A percentile compares a stretch with the other conserved stretches of the same genome.
Conservation (phyloP, 75 land plant species). For the Azolla pinnata region DNA sequence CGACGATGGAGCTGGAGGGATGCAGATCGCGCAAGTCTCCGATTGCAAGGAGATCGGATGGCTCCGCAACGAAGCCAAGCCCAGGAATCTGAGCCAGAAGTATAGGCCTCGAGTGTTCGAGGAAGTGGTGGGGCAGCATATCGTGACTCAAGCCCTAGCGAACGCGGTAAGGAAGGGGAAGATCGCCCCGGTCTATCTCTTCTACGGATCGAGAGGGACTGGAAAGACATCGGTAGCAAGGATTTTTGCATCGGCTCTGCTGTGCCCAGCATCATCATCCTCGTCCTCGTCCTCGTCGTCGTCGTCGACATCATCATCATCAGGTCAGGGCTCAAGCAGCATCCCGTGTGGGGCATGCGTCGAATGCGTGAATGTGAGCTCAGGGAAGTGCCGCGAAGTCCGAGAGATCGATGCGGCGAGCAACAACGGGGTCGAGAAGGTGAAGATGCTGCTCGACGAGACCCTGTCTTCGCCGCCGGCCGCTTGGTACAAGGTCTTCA, state of each 20-base stretch:
- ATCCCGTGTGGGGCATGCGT: constrained; percentile 16
- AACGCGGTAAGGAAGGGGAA: constrained; percentile 15
- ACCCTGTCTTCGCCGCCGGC: constrained; percentile 5
- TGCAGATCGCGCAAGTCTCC: not conserved
- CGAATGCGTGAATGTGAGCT: constrained; percentile 6
- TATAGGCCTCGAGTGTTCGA: constrained; percentile 21
- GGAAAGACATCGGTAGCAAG: constrained; percentile 25
- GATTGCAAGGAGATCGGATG: constrained; percentile 5
- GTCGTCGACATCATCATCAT: too few species aligned
- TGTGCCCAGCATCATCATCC: constrained; percentile 7
- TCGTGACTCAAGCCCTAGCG: constrained; percentile 16
- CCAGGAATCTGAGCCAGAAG: constrained; percentile 28
- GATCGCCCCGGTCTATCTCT: constrained; percentile 23
- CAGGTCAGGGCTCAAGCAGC: constrained; percentile 3
- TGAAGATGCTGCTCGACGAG: not conserved
- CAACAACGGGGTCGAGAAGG: constrained; percentile 7
- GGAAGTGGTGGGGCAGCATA: constrained; percentile 20
- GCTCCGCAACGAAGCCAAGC: constrained; percentile 13
- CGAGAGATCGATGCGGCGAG: constrained; percentile 17
- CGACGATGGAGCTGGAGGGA: not conserved
- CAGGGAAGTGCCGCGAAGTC: constrained; percentile 14
- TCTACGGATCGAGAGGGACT: constrained; percentile 26
- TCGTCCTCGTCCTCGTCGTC: too few species aligned
- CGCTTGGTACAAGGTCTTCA: constrained; percentile 20
- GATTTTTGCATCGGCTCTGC: constrained; percentile 19